These are phyloP conservation scores for Annona squamosa DNA, from an alignment of 164 flowering plant genomes.

Conservation along the genomic window DNA sequence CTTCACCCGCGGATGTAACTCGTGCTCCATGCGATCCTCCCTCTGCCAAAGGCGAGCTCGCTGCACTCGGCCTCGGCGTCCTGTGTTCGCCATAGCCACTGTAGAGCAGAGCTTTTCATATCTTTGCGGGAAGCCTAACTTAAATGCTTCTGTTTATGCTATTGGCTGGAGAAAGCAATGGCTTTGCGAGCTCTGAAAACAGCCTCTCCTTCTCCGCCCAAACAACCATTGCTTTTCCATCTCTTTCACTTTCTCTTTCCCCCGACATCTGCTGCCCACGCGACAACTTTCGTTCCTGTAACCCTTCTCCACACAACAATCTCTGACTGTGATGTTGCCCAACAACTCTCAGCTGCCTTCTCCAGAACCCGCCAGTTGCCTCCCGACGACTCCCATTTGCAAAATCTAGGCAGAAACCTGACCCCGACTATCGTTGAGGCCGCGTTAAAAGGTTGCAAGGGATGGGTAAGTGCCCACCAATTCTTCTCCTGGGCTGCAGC, in stretches of 20 bases:
- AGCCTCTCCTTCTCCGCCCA: neutral
- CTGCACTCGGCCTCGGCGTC: too few species aligned
- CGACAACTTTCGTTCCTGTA: neutral
- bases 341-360: constrained; percentile 37
- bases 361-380: constrained; percentile 22
- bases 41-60: too few species aligned
- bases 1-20: too few species aligned
- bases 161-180: neutral
- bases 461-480: constrained; percentile 44
- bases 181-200: neutral
- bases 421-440: constrained; percentile 47
- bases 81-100: too few species aligned
- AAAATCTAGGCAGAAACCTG: constrained; percentile 19
- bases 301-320: neutral
- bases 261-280: neutral
- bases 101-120: too few species aligned
- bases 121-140: too few species aligned
- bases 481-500: constrained; percentile 72
- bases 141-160: too few species aligned
- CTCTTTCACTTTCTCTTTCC: neutral
- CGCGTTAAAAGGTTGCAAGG: constrained; percentile 37
- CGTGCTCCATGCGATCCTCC: too few species aligned
- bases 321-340: neutral
- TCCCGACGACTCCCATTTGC: constrained; percentile 9
- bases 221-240: neutral